These are phyloP conservation scores for Gnaphalium uliginosum DNA, from an alignment of 129 eudicot genomes.

Conservation along the genomic window DNA sequence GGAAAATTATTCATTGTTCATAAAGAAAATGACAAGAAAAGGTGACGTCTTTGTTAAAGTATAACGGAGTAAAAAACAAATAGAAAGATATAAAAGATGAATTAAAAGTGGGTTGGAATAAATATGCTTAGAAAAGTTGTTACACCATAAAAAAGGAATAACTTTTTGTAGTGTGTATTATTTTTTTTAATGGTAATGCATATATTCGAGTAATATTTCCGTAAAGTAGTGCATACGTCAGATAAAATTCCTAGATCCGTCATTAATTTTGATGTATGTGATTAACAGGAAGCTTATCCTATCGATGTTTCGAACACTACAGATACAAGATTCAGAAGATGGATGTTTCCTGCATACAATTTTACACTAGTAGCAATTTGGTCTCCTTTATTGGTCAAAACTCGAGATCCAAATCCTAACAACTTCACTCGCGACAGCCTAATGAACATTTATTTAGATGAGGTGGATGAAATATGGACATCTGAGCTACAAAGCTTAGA, in stretches of 20 bases:
- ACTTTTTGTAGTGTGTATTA: neutral
- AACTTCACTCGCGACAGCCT: conserved; percentile 34
- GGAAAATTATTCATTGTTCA: conserved; percentile 4
- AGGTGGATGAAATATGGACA: conserved; percentile 53
- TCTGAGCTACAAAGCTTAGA: conserved; percentile 39
- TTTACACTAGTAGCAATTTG: conserved; percentile 51
- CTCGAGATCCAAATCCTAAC: conserved; percentile 31
- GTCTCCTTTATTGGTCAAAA: conserved; percentile 56
- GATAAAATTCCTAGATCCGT: neutral
- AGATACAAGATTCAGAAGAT: conserved; percentile 53
- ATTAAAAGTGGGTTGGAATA: conserved; percentile 16
- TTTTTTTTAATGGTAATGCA: no score
- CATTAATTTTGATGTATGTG: neutral
- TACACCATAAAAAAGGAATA: neutral
- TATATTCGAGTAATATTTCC: no score
- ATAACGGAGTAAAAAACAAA: conserved; percentile 22
- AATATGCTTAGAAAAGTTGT: neutral
- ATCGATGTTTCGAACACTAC: conserved; percentile 30
- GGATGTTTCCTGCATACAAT: conserved; percentile 48
- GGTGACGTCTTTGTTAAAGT: conserved; percentile 28
- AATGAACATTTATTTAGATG: conserved; percentile 54
- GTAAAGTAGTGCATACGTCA: no score
- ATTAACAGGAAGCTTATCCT: conserved; percentile 47
- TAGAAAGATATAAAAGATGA: conserved; percentile 9
- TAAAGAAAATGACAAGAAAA: conserved; percentile 33